Base-by-base conservation (phyloP, 1,284 basidiomycete species). In the Trichosporon coremiiforme region DNA sequence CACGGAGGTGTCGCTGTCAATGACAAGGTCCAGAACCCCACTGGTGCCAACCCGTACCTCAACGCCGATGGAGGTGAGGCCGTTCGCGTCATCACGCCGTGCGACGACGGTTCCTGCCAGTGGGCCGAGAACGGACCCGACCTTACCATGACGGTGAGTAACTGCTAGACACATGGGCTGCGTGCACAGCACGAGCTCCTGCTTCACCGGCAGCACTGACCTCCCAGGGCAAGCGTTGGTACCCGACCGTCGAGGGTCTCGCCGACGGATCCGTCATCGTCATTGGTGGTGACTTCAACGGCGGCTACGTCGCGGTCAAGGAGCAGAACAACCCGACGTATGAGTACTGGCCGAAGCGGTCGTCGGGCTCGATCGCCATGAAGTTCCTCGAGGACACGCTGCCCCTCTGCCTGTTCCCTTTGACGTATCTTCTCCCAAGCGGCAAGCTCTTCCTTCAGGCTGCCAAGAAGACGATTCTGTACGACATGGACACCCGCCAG, bases 321-420 rank as follows among this genome's bases (percentile, higher is more conserved):
- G 74, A 65, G 2, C 94, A 95, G 81, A 88, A 95, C 84, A 95
- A 96, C 83, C 87, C 94, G 13, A 94, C 86, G 0, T 87, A 85
- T 75, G 88, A 90, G 78, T 86, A 92, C 84, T 97, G 87, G 83
- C 95, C 93, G 29, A 84, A 88, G 25, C 86, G 85, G 70, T 85
- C 87, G 31, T 75, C 78, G 17, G 77, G 76, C 15, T 85, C 89
- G 3, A 85, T 89, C 75, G 83, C 86, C 57, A 90, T 96, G 87
- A 84, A 90, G 67, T 93, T 97, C 85, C 87, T 98, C 85, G 84
- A 89, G 74, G 86, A 88, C 66, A 94, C 94, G 0, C 91, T 93
- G n/a, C 94, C 94, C 66, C 87, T 95, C 75, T 96, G 95, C 82
- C 87, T 94, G 9, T 97, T 94, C 77, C 90, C 93, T 0, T 89